Percentiles rank a stretch among this genome's conserved stretches.
These are phyloP conservation scores for Trichocomaceae sp. DNA, from an alignment of 2,329 filamentous ascomycete species.

Conservation along the genomic window DNA sequence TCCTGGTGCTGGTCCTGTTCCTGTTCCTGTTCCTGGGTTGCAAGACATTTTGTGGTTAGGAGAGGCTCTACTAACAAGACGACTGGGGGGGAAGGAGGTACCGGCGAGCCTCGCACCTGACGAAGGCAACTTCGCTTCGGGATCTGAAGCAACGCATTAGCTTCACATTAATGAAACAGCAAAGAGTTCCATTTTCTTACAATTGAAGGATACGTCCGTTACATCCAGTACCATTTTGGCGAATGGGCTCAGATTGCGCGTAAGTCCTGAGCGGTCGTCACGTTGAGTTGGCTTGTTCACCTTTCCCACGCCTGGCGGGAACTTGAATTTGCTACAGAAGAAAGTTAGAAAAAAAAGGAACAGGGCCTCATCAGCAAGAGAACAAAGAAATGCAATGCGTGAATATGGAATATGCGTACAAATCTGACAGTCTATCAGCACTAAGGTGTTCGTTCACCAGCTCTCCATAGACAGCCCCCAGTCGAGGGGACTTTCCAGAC, in stretches of 20 bases:
- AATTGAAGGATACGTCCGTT: slow-evolving; percentile 40
- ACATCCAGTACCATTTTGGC: slow-evolving; percentile 48
- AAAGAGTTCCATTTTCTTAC: slow-evolving; percentile 24
- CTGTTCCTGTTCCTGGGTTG: slow-evolving; percentile 6
- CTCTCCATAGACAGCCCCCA: slow-evolving; percentile 67
- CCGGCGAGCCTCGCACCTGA: slow-evolving; percentile 15
- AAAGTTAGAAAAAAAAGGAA: background rate
- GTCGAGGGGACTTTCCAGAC: slow-evolving; percentile 51
- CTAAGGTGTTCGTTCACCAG: slow-evolving; percentile 64
- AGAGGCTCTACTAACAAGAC: slow-evolving; percentile 39
- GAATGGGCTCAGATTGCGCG: slow-evolving; percentile 44
- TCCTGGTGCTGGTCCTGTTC: too few relatives aligned
- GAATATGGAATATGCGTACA: slow-evolving; percentile 27
- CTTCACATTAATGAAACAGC: background rate
- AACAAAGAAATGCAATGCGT: background rate
- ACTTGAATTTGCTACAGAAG: slow-evolving; percentile 37
- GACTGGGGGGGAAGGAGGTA: slow-evolving; percentile 14
- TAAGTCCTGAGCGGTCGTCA: slow-evolving; percentile 18
- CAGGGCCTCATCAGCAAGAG: slow-evolving; percentile 1
- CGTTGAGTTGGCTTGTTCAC: slow-evolving; percentile 16
- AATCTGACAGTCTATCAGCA: slow-evolving; percentile 52
- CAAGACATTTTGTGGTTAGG: slow-evolving; percentile 19
- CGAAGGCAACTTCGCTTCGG: slow-evolving; percentile 13
- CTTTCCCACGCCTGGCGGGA: slow-evolving; percentile 25
- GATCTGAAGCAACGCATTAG: slow-evolving; percentile 23